Evolutionary conservation across 2,329 filamentous ascomycete genomes (phyloP), one percentile per base, ranked within the genome.

Genomic region (Penicillium oxalicum): DNA sequence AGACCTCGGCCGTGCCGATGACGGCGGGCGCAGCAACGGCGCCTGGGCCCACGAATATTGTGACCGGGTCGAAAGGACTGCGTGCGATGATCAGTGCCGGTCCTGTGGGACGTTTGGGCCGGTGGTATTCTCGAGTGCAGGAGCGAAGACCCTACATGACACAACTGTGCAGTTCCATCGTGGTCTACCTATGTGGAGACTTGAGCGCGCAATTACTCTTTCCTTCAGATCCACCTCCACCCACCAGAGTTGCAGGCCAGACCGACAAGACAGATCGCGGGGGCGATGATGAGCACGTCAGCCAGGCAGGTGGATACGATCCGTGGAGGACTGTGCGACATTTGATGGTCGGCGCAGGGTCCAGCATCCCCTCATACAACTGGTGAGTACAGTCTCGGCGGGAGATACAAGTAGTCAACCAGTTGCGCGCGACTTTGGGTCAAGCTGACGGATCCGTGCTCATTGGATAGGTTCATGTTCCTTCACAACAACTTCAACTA

Each of bases 401-500:
- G 39, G 12, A 27, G 4, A 36, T 33, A 1, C 7, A 9, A 25
- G 4, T 5, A 34, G 12, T 25, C 27, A 18, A 29, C 9, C 28
- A 6, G 6, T 36, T 11, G 18, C 35, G 13, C 8, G 24, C 6
- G 12, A 9, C 8, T 27, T 5, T 32, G 27, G 34, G 25, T n/a
- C n/a, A 18, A 28, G 5, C 36, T 5, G 2, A 9, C 13, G 4
- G 37, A n/a, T 3, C 9, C 32, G 36, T 18, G 37, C 13, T 24
- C 36, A 13, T 24, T 24, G 37, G 38, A 7, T 53, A 88, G 85
- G 86, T 87, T 88, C 71, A 75, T 91, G 57, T 94, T 85, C 70
- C 79, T 96, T 11, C 84, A 86, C 37, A 77, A 81, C 50, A 79
- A 83, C 69, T 95, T 95, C 78, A 95, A 95, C 72, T 95, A 88